Conservation (phyloP, 1,139 yeast genomes). For the Pichia sp. region DNA sequence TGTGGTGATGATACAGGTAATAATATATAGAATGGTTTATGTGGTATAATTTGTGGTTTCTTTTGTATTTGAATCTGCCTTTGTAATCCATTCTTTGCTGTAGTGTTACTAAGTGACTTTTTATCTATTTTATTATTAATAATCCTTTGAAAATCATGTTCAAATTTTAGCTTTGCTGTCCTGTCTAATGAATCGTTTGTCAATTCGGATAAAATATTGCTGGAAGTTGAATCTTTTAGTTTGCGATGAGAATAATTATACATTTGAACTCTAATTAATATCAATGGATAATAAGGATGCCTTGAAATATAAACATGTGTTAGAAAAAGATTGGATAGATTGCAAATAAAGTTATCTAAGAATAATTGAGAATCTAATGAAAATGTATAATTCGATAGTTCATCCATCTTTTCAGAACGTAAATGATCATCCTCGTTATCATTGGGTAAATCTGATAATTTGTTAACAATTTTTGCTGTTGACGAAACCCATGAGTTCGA, state of each 20-base stretch:
- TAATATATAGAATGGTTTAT: constrained; percentile 63
- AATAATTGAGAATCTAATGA: constrained; percentile 43
- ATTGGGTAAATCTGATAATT: constrained; percentile 20
- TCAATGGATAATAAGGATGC: constrained; percentile 61
- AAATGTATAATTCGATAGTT: constrained; percentile 32
- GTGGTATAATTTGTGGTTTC: constrained; percentile 40
- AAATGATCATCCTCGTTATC: constrained; percentile 23
- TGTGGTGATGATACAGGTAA: constrained; percentile 68
- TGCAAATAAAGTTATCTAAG: constrained; percentile 44
- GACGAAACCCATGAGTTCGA: constrained; percentile 58
- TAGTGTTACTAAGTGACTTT: constrained; percentile 7
- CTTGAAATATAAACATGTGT: constrained; percentile 66
- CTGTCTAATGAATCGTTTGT: constrained; percentile 12
- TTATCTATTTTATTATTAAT: constrained; percentile 10
- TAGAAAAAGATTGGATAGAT: constrained; percentile 48
- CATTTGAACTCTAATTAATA: constrained; percentile 63
- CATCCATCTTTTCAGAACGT: constrained; percentile 37
- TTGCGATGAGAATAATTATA: constrained; percentile 44
- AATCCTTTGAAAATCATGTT: constrained; percentile 10
- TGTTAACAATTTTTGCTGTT: constrained; percentile 41
- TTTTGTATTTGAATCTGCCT: constrained; percentile 15
- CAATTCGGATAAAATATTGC: constrained; percentile 8
- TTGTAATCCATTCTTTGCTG: constrained; percentile 20
- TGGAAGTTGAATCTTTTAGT: neutral
- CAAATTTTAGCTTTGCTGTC: constrained; percentile 13